Evolutionary conservation across 2,329 filamentous ascomycete species (phyloP), one percentile per base, ranked within the genome.

Genomic region (Ceratocystis eucalypticola): DNA sequence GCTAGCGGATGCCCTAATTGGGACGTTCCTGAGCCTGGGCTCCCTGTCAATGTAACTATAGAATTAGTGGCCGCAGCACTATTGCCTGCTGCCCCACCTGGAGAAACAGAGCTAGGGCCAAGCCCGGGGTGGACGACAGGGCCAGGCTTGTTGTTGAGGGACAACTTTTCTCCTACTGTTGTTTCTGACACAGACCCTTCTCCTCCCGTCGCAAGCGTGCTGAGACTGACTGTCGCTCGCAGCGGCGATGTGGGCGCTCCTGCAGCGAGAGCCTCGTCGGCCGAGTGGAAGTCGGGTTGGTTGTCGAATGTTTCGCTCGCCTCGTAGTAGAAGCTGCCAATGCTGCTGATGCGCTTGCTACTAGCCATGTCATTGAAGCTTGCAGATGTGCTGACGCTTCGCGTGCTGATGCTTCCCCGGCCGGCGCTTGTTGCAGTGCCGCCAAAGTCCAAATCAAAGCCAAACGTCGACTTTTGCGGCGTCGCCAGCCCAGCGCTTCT

Each of bases 401-500:
- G 22, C 3, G 22, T 57, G 48, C 48, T 50, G 62, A 53, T 61
- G 48, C 64, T 57, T 41, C 22, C n/a, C 20, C 41, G 33, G 37
- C n/a, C 28, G 22, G 15, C 25, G 22, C 41, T 30, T 20, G 12
- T 44, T 20, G 10, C 25, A 28, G 41, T 12, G n/a, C 44, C 33
- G 61, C 61, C 41, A 30, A 63, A 48, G 61, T 48, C 45, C 3
- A 63, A 45, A 17, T 63, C 61, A 45, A 63, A 41, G 12, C 66
- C 62, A 61, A 67, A 67, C 61, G 46, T 64, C 17, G 50, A 59
- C 46, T 53, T 46, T 5, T 33, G 53, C 41, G 66, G 53, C 25
- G 62, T 67, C 15, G 62, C 46, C 37, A 67, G 30, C 15, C 66
- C 66, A 3, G 63, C 64, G n/a, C 57, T 63, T 3, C 33, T 50